Conservation (phyloP, 345 rosid species). For the Citrus glauca region DNA sequence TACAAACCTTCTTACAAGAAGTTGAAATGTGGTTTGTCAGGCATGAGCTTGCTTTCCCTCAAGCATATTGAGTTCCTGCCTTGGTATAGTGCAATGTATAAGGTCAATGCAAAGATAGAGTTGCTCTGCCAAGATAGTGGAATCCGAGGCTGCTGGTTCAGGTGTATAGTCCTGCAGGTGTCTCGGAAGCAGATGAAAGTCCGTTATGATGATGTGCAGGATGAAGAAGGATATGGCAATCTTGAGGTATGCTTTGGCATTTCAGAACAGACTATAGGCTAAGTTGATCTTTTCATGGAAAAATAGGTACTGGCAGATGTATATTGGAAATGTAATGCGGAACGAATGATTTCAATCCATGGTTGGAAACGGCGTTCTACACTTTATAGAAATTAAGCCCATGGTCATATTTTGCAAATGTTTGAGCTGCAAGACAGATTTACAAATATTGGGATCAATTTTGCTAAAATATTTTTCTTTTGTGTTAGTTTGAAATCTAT, state of each 20-base stretch:
- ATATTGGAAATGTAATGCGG: not conserved
- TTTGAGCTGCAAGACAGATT: not conserved
- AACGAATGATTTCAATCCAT: not conserved
- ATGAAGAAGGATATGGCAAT: constrained; percentile 74
- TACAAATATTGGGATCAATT: not conserved
- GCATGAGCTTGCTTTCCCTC: constrained; percentile 48
- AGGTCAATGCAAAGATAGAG: constrained; percentile 73
- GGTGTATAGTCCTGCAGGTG: constrained; percentile 70
- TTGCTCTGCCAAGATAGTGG: constrained; percentile 94
- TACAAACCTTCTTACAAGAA: constrained; percentile 42
- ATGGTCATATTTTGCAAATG: not conserved
- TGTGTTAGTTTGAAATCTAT: not conserved
- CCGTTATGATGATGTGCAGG: constrained; percentile 78
- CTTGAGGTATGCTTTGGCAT: constrained; percentile 65
- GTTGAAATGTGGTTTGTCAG: constrained; percentile 44
- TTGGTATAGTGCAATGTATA: constrained; percentile 32
- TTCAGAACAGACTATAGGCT: not conserved
- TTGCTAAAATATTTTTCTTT: not conserved
- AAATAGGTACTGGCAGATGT: not conserved
- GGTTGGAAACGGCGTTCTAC: not conserved
- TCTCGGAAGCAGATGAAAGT: constrained; percentile 72
- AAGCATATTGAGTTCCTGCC: constrained; percentile 44
- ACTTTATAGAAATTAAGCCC: not conserved
- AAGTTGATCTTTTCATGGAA: not conserved
- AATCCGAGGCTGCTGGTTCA: constrained; percentile 96